Evolutionary conservation across 192 early-diverging fungal genomes (phyloP), one percentile per base, ranked within the genome.

Genomic region (Obelidium mucronatum): DNA sequence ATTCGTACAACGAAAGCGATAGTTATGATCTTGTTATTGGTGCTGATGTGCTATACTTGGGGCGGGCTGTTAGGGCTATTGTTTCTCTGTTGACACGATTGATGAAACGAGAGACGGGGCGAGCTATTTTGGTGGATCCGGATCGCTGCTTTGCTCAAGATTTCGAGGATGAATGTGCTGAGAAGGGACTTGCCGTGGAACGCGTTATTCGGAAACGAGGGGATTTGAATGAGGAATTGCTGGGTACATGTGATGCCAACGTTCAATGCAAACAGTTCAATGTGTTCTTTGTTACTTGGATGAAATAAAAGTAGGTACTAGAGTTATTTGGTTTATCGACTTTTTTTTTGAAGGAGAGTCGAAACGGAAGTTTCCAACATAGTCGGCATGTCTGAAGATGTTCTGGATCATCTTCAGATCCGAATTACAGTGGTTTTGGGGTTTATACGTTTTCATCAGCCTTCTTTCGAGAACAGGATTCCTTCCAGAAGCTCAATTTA

Each of bases 61-160:
- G 15, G 2, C 65, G 65, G 3, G 65, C 65, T 3, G 65, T 67
- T 3, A 67, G 48, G 40, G 40, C 44, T 4, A 13, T 67, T 13
- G 40, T n/a, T 0, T 24, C 8, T 28, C 40, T 67, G 17, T 8
- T 58, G 5, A 31, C 8, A 22, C 11, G 5, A 24, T 19, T 48
- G 44, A 58, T 58, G 55, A 22, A 6, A 28, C 34, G 40, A 4
- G 17, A 13, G n/a, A 36, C 31, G 4, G 65, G 65, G 30, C 3
- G n/a, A 22, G 65, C 65, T 4, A 22, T 67, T 5, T 15, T 67
- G 22, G 65, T 67, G 15, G 65, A 67, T 36, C 65, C 65, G 24
- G 65, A 67, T 33, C 39, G 65, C 13, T 51, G 40, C 40, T 67
- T 34, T 67, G 65, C 65, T 24, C 40, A 67, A 24, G 65, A 67